Conservation (phyloP, 345 rosid species). For the Psidium guajava region DNA sequence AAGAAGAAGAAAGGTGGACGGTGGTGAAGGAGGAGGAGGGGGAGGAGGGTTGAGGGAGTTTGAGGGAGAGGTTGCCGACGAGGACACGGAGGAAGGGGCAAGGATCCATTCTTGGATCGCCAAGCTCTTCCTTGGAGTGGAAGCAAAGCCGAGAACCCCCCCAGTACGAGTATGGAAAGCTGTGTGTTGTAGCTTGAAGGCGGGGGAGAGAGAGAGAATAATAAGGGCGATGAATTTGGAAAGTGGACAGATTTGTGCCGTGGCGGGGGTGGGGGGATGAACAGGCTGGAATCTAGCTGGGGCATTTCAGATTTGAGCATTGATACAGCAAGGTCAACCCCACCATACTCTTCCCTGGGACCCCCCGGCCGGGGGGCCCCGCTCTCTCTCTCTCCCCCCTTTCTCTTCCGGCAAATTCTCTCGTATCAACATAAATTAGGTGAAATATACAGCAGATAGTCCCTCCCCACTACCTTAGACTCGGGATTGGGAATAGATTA, state of each 20-base stretch:
- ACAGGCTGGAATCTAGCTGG: constrained; percentile 80
- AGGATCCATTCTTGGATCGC: constrained; percentile 61
- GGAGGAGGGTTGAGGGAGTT: constrained; percentile 34
- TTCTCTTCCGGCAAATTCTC: no score
- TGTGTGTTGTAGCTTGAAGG: neutral
- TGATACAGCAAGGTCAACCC: neutral
- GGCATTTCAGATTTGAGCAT: neutral
- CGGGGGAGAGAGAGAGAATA: neutral
- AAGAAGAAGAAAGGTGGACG: neutral
- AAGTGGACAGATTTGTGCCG: neutral
- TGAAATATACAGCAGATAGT: no score
- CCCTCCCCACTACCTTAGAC: no score
- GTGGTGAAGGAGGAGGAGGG: constrained; percentile 28
- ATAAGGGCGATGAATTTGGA: neutral
- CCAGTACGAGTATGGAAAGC: neutral
- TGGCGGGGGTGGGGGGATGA: neutral
- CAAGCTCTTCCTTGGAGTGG: neutral
- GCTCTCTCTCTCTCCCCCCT: neutral
- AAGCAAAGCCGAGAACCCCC: neutral
- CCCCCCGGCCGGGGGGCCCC: no score
- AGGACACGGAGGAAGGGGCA: constrained; percentile 82
- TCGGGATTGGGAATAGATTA: no score
- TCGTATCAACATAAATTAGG: no score
- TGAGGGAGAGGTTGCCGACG: constrained; percentile 63
- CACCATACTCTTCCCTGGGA: neutral